These are phyloP conservation scores for Antrodiella citrinella DNA, from an alignment of 768 basidiomycete genomes.

Conservation along the genomic window DNA sequence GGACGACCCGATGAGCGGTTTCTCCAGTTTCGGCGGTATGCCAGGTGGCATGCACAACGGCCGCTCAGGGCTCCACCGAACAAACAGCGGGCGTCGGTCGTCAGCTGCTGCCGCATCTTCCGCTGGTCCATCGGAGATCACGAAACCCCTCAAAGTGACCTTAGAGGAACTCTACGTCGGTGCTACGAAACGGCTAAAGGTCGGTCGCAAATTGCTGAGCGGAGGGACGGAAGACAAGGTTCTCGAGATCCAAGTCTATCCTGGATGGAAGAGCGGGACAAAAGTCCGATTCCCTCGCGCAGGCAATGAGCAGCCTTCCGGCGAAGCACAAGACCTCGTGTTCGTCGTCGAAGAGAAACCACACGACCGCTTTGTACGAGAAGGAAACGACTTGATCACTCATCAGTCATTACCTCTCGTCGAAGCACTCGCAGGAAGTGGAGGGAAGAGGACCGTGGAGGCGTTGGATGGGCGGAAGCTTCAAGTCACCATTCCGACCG, in stretches of 20 bases:
- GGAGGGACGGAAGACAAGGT: slow-evolving; percentile 81
- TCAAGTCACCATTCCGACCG: slow-evolving; percentile 56
- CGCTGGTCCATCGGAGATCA: slow-evolving; percentile 63
- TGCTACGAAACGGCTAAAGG: slow-evolving; percentile 79
- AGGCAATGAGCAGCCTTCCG: slow-evolving; percentile 66
- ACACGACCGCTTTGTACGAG: slow-evolving; percentile 65
- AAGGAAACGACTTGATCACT: slow-evolving; percentile 72
- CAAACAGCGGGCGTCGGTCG: slow-evolving; percentile 23
- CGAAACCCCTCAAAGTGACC: slow-evolving; percentile 74
- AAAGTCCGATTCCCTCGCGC: slow-evolving; percentile 86
- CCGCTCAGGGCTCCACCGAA: slow-evolving; percentile 14
- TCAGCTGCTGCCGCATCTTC: slow-evolving; percentile 23
- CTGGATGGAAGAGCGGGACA: slow-evolving; percentile 96
- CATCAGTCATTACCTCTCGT: slow-evolving; percentile 62
- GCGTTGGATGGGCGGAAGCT: slow-evolving; percentile 75
- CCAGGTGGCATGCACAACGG: slow-evolving; percentile 44
- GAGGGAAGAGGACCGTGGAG: slow-evolving; percentile 50
- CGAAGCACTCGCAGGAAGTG: slow-evolving; percentile 66
- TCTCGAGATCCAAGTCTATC: slow-evolving; percentile 69
- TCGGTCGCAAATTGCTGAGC: slow-evolving; percentile 63
- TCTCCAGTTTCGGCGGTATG: slow-evolving; percentile 40
- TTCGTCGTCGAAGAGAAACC: slow-evolving; percentile 97
- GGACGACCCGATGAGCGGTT: slow-evolving; percentile 38
- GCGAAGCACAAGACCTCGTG: slow-evolving; percentile 83
- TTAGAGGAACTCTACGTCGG: slow-evolving; percentile 85